phyloP scores from a whole-genome alignment of 306 rosid genomes.

The Sicyos edulis region DNA sequence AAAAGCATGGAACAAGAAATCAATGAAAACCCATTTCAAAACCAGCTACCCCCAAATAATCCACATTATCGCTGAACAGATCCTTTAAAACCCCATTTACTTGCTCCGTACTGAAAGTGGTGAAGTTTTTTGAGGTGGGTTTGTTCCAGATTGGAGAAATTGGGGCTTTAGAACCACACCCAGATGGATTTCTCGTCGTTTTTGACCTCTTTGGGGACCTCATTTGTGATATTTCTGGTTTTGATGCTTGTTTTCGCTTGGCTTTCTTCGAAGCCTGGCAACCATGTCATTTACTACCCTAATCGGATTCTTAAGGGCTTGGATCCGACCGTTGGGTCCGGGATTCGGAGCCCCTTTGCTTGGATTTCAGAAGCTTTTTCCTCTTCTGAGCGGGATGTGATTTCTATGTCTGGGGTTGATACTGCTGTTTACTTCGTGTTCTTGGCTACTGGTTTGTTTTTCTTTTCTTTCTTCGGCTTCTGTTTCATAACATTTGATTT shows the following conservation, averaged over 20 bases:
- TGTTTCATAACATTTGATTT: too few species aligned
- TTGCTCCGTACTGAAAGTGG: neutral
- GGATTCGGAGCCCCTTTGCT: conserved; percentile 57
- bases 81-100: neutral
- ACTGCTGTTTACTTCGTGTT: conserved; percentile 91
- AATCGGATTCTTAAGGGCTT: conserved; percentile 71
- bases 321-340: conserved; percentile 50
- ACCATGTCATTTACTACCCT: conserved; percentile 79
- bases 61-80: too few species aligned
- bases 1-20: too few species aligned
- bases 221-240: conserved; percentile 59
- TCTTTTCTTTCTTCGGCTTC: neutral
- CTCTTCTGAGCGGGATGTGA: conserved; percentile 62
- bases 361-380: conserved; percentile 69
- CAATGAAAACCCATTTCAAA: too few species aligned
- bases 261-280: conserved; percentile 56
- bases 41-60: too few species aligned
- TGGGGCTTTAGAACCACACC: conserved; percentile 17
- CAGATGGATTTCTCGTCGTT: conserved; percentile 78
- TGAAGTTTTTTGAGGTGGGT: conserved; percentile 12
- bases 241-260: conserved; percentile 59
- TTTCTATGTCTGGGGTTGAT: conserved; percentile 69
- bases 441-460: conserved; percentile 54
- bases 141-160: neutral
- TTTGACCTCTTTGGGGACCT: conserved; percentile 78